Evolutionary conservation across 2,329 filamentous ascomycete genomes (phyloP).

Genomic region (Pseudohalonectria lignicola): DNA sequence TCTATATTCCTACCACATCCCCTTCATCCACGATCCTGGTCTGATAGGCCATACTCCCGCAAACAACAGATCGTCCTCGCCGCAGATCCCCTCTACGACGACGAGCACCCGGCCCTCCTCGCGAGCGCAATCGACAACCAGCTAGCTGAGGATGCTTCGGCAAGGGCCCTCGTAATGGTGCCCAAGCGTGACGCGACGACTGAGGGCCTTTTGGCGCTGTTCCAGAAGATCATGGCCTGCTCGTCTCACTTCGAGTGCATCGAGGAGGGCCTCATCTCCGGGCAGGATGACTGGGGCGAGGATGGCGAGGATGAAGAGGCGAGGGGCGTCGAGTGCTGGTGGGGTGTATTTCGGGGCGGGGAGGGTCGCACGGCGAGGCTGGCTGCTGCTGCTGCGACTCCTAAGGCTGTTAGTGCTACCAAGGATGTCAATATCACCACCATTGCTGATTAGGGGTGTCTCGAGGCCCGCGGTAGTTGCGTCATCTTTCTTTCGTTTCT

Average conservation of each 20-base stretch:
- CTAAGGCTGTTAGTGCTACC: background rate
- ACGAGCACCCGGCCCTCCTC: slow-evolving; percentile 68
- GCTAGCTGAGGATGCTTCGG: slow-evolving; percentile 42
- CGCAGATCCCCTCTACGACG: slow-evolving; percentile 80
- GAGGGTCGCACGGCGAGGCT: too few relatives aligned
- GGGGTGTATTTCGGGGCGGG: slow-evolving; percentile 49
- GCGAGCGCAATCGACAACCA: slow-evolving; percentile 59
- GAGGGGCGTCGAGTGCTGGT: slow-evolving; percentile 52
- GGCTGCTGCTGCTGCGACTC: background rate
- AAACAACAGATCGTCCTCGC: slow-evolving; percentile 55
- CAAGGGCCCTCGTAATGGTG: slow-evolving; percentile 68
- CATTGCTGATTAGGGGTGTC: too few relatives aligned
- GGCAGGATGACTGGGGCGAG: slow-evolving; percentile 63
- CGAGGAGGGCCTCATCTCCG: slow-evolving; percentile 51
- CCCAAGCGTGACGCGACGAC: slow-evolving; percentile 65
- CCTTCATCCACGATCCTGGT: background rate
- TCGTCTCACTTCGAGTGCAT: slow-evolving; percentile 32
- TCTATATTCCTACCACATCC: background rate
- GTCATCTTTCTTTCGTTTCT: background rate
- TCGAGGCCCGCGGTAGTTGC: background rate
- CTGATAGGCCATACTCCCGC: background rate
- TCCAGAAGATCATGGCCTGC: slow-evolving; percentile 47
- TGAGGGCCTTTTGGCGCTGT: slow-evolving; percentile 45
- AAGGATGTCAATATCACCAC: too few relatives aligned
- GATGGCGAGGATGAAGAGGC: slow-evolving; percentile 37